A percentile compares a stretch with the other conserved stretches of the same genome.
Evolutionary conservation across 371 early-diverging fungal species (phyloP).

Genomic region (Conidiobolus incongruus): DNA sequence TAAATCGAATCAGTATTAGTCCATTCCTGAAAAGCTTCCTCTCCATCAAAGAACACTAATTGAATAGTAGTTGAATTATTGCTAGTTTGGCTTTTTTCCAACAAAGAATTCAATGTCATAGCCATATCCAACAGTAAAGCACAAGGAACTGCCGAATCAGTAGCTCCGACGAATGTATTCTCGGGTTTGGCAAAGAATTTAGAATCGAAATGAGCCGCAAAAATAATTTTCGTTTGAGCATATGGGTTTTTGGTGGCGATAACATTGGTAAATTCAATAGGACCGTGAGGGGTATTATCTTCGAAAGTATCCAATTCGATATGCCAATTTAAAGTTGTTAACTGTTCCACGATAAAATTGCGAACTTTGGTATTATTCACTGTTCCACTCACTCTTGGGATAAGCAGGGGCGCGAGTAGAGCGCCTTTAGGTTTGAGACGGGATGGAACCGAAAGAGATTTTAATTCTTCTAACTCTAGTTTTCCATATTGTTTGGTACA

Average conservation of each 20-base stretch:
- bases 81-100: slow-evolving; percentile 8
- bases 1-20: slow-evolving; percentile 62
- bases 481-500: no score
- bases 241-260: slow-evolving; percentile 63
- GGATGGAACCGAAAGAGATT: no score
- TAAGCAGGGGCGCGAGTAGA: slow-evolving; percentile 34
- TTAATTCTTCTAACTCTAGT: no score
- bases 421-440: slow-evolving; percentile 16
- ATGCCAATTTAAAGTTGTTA: slow-evolving; percentile 38
- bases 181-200: slow-evolving; percentile 26
- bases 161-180: slow-evolving; percentile 47
- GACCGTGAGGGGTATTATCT: slow-evolving; percentile 48
- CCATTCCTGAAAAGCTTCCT: slow-evolving; percentile 80
- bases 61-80: slow-evolving; percentile 39
- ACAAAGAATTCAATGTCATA: slow-evolving; percentile 16
- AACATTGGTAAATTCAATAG: slow-evolving; percentile 57
- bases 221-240: slow-evolving; percentile 41
- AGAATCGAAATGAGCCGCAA: slow-evolving; percentile 86
- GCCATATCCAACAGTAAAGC: slow-evolving; percentile 77
- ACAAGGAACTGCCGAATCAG: slow-evolving; percentile 66
- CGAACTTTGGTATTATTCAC: slow-evolving; percentile 39
- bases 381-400: slow-evolving; percentile 57
- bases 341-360: slow-evolving; percentile 30
- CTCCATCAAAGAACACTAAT: slow-evolving; percentile 91
- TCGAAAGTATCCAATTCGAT: slow-evolving; percentile 60